Evolutionary conservation across 352 stramenopile species (phyloP).

Genomic region (Globisporangium echinulatum): DNA sequence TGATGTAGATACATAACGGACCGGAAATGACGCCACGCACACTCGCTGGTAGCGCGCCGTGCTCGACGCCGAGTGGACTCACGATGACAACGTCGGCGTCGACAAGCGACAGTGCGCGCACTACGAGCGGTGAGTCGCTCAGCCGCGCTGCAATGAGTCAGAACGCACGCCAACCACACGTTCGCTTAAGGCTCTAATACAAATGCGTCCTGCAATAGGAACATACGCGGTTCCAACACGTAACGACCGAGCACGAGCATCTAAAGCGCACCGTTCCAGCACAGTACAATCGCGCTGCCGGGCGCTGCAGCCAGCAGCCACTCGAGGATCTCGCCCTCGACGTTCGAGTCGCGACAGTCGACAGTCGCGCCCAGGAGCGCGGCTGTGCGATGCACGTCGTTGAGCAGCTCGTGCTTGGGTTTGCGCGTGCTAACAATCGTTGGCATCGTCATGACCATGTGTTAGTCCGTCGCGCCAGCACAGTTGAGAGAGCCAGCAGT

Average conservation of each 20-base stretch:
- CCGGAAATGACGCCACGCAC: constrained; percentile 32
- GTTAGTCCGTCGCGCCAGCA: too few relatives aligned
- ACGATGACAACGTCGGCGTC: constrained; percentile 26
- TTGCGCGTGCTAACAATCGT: constrained; percentile 3
- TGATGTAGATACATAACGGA: constrained; percentile 2
- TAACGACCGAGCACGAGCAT: neutral
- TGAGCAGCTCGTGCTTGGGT: constrained; percentile 7
- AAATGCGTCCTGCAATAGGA: too few relatives aligned
- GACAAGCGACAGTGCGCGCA: constrained; percentile 25
- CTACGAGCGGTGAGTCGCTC: constrained; percentile 23
- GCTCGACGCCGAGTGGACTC: constrained; percentile 23
- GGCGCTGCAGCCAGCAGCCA: constrained; percentile 16
- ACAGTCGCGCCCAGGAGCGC: constrained; percentile 11
- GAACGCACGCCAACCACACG: too few relatives aligned
- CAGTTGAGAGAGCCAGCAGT: too few relatives aligned
- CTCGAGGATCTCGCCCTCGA: constrained; percentile 28
- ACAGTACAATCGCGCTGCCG: constrained; percentile 25
- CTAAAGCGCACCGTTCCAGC: constrained; percentile 27
- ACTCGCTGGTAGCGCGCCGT: constrained; percentile 22
- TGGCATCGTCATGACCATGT: neutral
- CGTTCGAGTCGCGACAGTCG: constrained; percentile 18
- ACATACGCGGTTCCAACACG: too few relatives aligned
- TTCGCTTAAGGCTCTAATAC: too few relatives aligned
- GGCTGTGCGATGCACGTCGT: neutral
- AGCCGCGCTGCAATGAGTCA: constrained; percentile 15